A percentile compares a stretch with the other conserved stretches of the same genome.
phyloP scores from a whole-genome alignment of 169 alveolate species.

The Plasmodium vivax region DNA sequence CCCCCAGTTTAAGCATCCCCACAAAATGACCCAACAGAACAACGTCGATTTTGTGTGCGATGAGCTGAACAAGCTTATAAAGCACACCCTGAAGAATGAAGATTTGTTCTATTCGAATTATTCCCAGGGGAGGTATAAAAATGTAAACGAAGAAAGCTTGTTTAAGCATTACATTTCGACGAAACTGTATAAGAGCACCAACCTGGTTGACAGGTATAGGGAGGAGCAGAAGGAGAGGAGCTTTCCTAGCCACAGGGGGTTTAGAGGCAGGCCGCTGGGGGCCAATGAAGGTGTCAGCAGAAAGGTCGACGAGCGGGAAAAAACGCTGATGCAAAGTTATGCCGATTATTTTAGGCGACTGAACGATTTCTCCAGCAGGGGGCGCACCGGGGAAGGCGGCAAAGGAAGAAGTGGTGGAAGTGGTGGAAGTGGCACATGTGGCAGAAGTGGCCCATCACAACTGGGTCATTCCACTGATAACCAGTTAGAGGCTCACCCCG shows the following conservation, averaged over 20 bases:
- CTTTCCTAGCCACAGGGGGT: neutral
- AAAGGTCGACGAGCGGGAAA: constrained; percentile 12
- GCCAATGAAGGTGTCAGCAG: neutral
- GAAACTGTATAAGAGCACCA: constrained; percentile 27
- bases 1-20: neutral
- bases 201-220: neutral
- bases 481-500: neutral
- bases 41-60: constrained; percentile 59
- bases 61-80: constrained; percentile 32
- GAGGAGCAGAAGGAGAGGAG: neutral
- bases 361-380: constrained; percentile 5
- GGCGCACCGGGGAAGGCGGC: neutral
- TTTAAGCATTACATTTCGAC: constrained; percentile 53
- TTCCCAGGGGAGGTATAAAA: constrained; percentile 10
- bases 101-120: neutral
- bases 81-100: constrained; percentile 50
- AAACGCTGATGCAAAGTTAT: constrained; percentile 8
- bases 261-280: neutral
- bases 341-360: constrained; percentile 23
- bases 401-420: neutral
- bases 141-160: constrained; percentile 39
- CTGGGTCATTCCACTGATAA: neutral
- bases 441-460: neutral
- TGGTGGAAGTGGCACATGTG: neutral
- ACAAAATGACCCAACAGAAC: constrained; percentile 14